A percentile compares a stretch with the other conserved stretches of the same genome.
Conservation (phyloP, 1,139 yeast genomes). For the Kodamaea arcana region DNA sequence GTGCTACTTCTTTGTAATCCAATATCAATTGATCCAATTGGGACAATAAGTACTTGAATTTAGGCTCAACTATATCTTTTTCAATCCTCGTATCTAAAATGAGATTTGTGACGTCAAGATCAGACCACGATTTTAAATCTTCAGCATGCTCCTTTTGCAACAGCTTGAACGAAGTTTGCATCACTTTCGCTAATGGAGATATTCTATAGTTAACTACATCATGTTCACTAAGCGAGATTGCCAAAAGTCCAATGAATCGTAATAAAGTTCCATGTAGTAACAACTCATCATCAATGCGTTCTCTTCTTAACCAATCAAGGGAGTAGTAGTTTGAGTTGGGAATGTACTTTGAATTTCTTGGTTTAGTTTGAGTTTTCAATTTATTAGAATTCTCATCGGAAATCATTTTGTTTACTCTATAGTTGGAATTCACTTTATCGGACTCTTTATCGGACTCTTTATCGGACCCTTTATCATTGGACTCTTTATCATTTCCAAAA, state of each 20-base stretch:
- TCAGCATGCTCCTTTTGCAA: constrained; percentile 14
- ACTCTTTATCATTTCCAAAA: too few species aligned
- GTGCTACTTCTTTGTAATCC: constrained; percentile 12
- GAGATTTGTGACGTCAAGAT: background rate
- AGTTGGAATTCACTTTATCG: too few species aligned
- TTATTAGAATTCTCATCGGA: too few species aligned
- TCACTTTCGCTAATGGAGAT: constrained; percentile 18
- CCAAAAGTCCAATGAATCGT: constrained; percentile 34
- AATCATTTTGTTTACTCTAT: too few species aligned
- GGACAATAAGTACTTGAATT: constrained; percentile 12
- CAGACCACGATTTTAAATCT: constrained; percentile 19
- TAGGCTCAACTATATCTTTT: background rate
- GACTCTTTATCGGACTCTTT: too few species aligned
- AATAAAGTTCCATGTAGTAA: constrained; percentile 37
- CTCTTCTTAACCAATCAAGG: constrained; percentile 29
- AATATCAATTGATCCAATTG: constrained; percentile 10
- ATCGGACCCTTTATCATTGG: constrained; percentile 29
- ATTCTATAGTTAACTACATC: constrained; percentile 37
- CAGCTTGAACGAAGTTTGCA: constrained; percentile 16
- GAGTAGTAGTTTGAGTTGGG: constrained; percentile 39
- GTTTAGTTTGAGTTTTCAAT: constrained; percentile 4
- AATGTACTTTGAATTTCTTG: constrained; percentile 23
- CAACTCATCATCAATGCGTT: constrained; percentile 27
- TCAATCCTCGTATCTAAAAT: background rate
- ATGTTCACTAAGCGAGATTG: constrained; percentile 37